Conservation (phyloP, 768 basidiomycete genomes). For the Leccinellum luteum region DNA sequence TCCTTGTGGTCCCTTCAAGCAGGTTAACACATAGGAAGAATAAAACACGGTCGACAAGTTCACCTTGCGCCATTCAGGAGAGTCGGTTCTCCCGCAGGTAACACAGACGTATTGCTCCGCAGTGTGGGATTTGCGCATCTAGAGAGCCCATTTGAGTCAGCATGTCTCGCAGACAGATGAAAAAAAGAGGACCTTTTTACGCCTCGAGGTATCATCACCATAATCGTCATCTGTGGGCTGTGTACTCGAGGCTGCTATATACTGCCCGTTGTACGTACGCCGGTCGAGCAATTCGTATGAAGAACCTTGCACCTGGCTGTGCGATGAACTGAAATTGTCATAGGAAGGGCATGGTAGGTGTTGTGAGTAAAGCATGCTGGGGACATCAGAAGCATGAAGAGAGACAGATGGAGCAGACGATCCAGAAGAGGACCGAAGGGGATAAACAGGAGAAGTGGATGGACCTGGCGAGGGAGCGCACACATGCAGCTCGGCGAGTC, state of each 20-base stretch:
- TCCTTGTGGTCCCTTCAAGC: conserved; percentile 76
- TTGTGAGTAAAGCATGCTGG: conserved; percentile 17
- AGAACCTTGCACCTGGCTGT: conserved; percentile 10
- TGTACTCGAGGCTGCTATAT: conserved; percentile 9
- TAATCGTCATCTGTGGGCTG: conserved; percentile 40
- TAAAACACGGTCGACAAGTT: not conserved
- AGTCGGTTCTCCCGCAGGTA: conserved; percentile 92
- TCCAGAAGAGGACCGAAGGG: conserved; percentile 26
- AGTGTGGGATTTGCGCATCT: conserved; percentile 40
- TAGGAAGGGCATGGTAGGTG: conserved; percentile 12
- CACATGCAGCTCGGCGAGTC: conserved; percentile 46
- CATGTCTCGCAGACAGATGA: not conserved
- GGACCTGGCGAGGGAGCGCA: conserved; percentile 18
- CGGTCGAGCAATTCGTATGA: conserved; percentile 21
- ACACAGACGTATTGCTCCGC: conserved; percentile 82
- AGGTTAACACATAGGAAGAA: conserved; percentile 17
- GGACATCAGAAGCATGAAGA: conserved; percentile 8
- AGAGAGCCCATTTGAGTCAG: not conserved
- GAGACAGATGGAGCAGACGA: conserved; percentile 19
- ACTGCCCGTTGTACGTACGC: conserved; percentile 16
- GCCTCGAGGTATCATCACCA: conserved; percentile 50
- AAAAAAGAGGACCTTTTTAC: conserved; percentile 55
- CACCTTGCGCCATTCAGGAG: conserved; percentile 96
- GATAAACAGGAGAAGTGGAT: conserved; percentile 24
- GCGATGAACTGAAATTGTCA: conserved; percentile 12